Conservation (phyloP, 2,329 filamentous ascomycete species). For the Zymoseptoria pseudotritici region DNA sequence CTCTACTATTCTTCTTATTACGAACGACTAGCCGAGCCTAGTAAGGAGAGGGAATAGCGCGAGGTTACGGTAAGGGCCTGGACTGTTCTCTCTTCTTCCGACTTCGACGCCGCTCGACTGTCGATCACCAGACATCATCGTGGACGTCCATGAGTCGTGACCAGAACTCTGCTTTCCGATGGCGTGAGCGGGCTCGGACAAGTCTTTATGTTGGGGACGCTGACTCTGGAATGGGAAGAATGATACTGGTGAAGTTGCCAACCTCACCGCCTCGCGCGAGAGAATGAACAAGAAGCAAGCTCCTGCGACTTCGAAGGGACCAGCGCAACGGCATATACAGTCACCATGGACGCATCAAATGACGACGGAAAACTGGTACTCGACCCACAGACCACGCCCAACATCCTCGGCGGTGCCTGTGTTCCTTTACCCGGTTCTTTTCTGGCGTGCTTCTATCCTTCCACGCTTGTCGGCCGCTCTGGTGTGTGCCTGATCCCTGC, state of each 20-base stretch:
- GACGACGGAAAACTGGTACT: not conserved
- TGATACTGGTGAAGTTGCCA: not conserved
- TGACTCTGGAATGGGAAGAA: not conserved
- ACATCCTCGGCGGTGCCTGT: not conserved
- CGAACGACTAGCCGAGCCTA: too few species aligned
- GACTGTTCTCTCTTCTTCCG: not conserved
- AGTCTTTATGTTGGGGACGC: not conserved
- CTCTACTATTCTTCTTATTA: too few species aligned
- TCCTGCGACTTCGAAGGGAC: not conserved
- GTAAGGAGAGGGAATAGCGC: too few species aligned
- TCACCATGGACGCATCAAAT: not conserved
- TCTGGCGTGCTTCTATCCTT: not conserved
- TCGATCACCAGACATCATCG: not conserved
- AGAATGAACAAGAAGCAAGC: not conserved
- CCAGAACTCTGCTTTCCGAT: not conserved
- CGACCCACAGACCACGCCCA: not conserved
- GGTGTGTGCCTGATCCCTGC: conserved; percentile 3
- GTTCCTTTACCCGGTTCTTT: not conserved
- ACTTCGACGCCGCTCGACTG: not conserved
- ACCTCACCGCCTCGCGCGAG: not conserved
- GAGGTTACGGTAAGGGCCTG: too few species aligned
- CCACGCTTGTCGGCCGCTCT: not conserved
- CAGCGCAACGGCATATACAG: not conserved
- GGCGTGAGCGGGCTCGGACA: too few species aligned
- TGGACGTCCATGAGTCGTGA: not conserved